A percentile compares a stretch with the other conserved stretches of the same genome.
Conservation (phyloP, 2,329 filamentous ascomycete species). For the Neoscytalidium dimidiatum region DNA sequence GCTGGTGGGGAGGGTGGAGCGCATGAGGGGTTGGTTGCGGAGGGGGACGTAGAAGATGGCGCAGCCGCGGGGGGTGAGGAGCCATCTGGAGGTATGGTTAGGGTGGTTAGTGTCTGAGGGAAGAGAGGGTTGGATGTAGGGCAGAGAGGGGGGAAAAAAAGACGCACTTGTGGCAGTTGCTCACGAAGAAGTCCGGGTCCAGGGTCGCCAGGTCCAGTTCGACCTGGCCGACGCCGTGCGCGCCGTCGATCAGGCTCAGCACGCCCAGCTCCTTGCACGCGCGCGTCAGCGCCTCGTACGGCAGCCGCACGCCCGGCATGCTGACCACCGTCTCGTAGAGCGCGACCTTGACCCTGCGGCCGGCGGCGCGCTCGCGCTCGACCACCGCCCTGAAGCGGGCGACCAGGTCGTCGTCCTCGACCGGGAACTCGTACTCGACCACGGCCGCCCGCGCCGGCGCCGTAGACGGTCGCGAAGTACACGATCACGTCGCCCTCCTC, state of each 20-base stretch:
- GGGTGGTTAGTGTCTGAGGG: constrained; percentile 13
- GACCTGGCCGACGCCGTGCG: constrained; percentile 82
- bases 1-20: constrained; percentile 75
- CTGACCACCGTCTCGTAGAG: constrained; percentile 81
- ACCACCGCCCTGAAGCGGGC: constrained; percentile 62
- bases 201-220: constrained; percentile 65
- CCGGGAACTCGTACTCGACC: constrained; percentile 68
- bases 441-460: constrained; percentile 51
- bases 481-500: constrained; percentile 72
- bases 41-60: constrained; percentile 78
- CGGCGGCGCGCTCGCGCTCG: constrained; percentile 50
- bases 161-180: constrained; percentile 74
- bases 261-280: constrained; percentile 69
- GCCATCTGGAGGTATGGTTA: constrained; percentile 60
- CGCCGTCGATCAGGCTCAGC: constrained; percentile 77
- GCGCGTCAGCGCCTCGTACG: constrained; percentile 68
- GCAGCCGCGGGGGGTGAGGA: constrained; percentile 76
- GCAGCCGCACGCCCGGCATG: constrained; percentile 75
- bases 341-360: constrained; percentile 66
- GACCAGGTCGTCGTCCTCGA: constrained; percentile 68
- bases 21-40: constrained; percentile 74
- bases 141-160: not conserved
- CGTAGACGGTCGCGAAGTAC: constrained; percentile 78
- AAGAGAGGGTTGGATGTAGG: not conserved
- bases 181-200: constrained; percentile 83